Conservation (phyloP, 176 grass and related monocot genomes). For the Triticum urartu region DNA sequence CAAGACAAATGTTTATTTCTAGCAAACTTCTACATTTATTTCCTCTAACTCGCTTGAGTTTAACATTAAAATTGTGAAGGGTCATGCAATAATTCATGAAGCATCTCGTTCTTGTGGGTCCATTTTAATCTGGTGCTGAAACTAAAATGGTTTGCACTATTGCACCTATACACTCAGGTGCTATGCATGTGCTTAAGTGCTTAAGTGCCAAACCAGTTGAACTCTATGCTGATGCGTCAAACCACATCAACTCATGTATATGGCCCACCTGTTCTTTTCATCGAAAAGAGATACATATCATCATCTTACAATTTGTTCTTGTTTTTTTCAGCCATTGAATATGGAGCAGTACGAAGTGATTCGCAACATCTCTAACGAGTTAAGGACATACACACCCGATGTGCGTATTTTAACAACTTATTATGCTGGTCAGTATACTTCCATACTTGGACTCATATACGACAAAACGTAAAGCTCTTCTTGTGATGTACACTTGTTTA, state of each 20-base stretch:
- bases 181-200: background rate
- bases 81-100: slow-evolving; percentile 11
- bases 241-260: background rate
- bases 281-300: background rate
- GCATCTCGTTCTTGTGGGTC: background rate
- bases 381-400: slow-evolving; percentile 77
- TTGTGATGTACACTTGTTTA: background rate
- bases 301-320: slow-evolving; percentile 44
- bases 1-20: background rate
- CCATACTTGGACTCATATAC: slow-evolving; percentile 10
- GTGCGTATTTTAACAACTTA: slow-evolving; percentile 94
- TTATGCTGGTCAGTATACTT: slow-evolving; percentile 70
- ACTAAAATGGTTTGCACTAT: background rate
- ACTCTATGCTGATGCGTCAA: background rate
- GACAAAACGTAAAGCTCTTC: background rate
- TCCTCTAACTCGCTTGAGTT: background rate
- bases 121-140: background rate
- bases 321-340: slow-evolving; percentile 80
- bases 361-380: slow-evolving; percentile 80
- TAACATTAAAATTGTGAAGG: background rate
- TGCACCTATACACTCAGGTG: background rate
- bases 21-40: background rate
- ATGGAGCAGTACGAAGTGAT: slow-evolving; percentile 87
- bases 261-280: background rate
- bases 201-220: background rate